These are phyloP conservation scores for Alternaria incomplexa DNA, from an alignment of 2,329 filamentous ascomycete genomes.

Conservation along the genomic window DNA sequence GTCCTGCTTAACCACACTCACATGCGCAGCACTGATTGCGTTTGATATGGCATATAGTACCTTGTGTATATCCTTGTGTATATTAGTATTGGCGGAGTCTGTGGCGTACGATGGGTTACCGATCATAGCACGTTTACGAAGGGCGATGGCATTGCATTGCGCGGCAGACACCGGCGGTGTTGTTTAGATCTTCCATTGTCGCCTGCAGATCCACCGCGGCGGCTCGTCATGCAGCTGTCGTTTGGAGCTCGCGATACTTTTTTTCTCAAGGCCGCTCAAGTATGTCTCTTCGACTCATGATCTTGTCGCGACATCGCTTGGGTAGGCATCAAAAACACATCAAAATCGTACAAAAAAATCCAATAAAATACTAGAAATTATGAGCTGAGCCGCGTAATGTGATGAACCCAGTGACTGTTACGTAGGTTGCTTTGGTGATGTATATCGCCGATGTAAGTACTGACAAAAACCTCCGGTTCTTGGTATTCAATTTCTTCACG, in stretches of 20 bases:
- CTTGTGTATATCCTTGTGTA: neutral
- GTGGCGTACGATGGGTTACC: neutral
- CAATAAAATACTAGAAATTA: neutral
- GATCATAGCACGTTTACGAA: neutral
- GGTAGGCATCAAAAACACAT: neutral
- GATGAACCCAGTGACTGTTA: neutral
- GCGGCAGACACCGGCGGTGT: neutral
- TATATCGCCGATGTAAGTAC: neutral
- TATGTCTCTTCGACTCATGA: neutral
- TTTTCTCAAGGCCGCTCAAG: neutral
- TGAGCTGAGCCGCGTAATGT: neutral
- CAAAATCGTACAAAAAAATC: neutral
- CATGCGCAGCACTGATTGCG: neutral
- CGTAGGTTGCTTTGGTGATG: neutral
- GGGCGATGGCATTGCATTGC: neutral
- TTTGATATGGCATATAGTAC: neutral
- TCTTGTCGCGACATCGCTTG: neutral
- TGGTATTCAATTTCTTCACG: neutral
- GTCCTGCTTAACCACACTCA: neutral
- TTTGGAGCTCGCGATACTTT: neutral
- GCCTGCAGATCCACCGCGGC: neutral
- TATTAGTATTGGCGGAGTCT: neutral
- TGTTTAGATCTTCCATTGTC: neutral
- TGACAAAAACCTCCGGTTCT: neutral
- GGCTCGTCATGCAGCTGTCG: neutral